Evolutionary conservation across 805 yeast genomes (phyloP), one percentile per base, ranked within the genome.

Genomic region (Saccharomycopsis microspora): DNA sequence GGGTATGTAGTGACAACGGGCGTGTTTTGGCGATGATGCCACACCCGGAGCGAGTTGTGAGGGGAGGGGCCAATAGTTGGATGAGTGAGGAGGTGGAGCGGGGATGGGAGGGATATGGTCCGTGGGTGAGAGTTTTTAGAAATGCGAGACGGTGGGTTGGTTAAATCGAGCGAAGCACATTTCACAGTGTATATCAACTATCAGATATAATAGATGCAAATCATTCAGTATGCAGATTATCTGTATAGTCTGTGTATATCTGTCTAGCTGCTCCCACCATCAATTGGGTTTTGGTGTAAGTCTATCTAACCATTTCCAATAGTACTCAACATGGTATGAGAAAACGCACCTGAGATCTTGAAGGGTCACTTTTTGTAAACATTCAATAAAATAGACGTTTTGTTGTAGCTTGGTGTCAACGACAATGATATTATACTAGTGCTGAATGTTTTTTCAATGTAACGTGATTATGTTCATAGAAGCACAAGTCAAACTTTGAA

Each of bases 11-110:
- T 46, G 86, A 87, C 46, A 87, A 85, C 61, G 97, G 97, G 55
- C 81, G 98, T 64, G 97, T 93, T 3, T 71, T 93, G 58, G 97
- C 97, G 4, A 78, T 93, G 88, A 93, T 93, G 98, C 98, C 98
- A 42, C 98, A 93, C 64, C 98, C 98, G 29, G 98, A 93, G 68
- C 85, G 98, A 69, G 93, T 85, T 45, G 74, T 81, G 49, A 76
- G 96, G 68, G 71, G 81, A 61, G 96, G 85, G 65, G 71, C 94
- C 48, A 90, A 90, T 69, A 87, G 97, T 3, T 90, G 86, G 80
- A 85, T 86, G 61, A 96, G 97, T 44, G 31, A 43, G 9, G 46
- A 41, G 30, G 67, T 71, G 50, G 78, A 74, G 45, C 72, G 68
- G 30, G 68, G 70, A 47, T 86, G 95, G 89, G 82, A 79, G 47